Percentiles rank a stretch among this genome's conserved stretches.
Conservation (phyloP, 2,329 filamentous ascomycete genomes). For the Hyphodiscus sp. region DNA sequence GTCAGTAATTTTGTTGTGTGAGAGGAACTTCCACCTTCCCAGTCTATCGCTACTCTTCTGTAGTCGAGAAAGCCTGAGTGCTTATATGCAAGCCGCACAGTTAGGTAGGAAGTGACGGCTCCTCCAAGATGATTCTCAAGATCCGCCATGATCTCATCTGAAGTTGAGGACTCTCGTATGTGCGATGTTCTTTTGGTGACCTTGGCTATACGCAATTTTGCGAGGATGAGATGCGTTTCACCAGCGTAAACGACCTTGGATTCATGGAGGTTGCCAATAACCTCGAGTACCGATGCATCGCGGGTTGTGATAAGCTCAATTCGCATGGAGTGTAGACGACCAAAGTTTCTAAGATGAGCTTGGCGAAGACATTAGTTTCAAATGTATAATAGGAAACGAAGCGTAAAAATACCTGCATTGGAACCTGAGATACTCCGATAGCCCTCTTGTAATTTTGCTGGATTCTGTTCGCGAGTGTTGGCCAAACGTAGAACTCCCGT, state of each 20-base stretch:
- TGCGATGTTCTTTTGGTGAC: slow-evolving; percentile 19
- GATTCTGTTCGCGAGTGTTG: slow-evolving; percentile 10
- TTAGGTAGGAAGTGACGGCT: slow-evolving; percentile 42
- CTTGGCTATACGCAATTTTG: slow-evolving; percentile 21
- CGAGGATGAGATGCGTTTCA: slow-evolving; percentile 27
- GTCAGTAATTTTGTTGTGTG: slow-evolving; percentile 47
- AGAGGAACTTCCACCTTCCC: slow-evolving; percentile 31
- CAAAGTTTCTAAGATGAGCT: slow-evolving; percentile 14
- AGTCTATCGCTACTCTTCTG: slow-evolving; percentile 5
- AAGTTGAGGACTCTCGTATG: slow-evolving; percentile 31
- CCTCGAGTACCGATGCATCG: slow-evolving; percentile 22
- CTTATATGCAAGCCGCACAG: slow-evolving; percentile 45
- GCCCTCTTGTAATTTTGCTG: neutral
- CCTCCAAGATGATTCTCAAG: slow-evolving; percentile 51
- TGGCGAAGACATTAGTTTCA: neutral
- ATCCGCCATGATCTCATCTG: slow-evolving; percentile 52
- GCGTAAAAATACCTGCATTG: neutral
- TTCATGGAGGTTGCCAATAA: slow-evolving; percentile 25
- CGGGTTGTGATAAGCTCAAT: slow-evolving; percentile 23
- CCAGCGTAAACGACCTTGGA: slow-evolving; percentile 17
- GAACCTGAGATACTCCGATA: neutral
- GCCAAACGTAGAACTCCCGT: slow-evolving; percentile 23
- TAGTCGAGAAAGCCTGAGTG: slow-evolving; percentile 48
- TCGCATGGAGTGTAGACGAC: slow-evolving; percentile 24
- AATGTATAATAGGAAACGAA: neutral